A percentile compares a stretch with the other conserved stretches of the same genome.
Conservation (phyloP, 179 eudicot species). For the Silene vulgaris region DNA sequence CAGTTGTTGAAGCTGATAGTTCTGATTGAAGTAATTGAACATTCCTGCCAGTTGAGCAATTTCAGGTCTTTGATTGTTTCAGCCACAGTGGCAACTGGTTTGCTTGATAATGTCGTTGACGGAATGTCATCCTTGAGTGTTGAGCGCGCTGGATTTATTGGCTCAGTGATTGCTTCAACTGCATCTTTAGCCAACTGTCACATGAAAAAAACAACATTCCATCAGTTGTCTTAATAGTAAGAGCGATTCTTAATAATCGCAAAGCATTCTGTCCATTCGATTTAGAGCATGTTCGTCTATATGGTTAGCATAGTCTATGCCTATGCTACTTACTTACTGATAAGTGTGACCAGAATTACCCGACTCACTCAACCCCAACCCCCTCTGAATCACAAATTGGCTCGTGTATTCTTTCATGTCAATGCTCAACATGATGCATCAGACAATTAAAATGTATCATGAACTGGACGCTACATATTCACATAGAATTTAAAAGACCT, state of each 20-base stretch:
- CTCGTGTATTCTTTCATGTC: not conserved
- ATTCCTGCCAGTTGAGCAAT: conserved; percentile 29
- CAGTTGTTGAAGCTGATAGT: conserved; percentile 18
- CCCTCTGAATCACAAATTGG: not conserved
- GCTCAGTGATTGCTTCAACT: conserved; percentile 16
- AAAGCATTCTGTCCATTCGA: not conserved
- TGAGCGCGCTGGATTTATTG: conserved; percentile 26
- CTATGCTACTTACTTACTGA: not conserved
- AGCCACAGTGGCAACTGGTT: conserved; percentile 6
- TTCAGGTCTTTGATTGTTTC: conserved; percentile 27
- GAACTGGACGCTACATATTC: not conserved
- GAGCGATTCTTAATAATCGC: not conserved
- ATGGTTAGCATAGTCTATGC: not conserved
- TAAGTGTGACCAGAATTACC: not conserved
- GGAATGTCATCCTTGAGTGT: conserved; percentile 18
- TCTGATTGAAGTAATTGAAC: conserved; percentile 22
- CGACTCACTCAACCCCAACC: not conserved
- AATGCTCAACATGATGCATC: not conserved
- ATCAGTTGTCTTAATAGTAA: not conserved
- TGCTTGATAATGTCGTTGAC: conserved; percentile 8
- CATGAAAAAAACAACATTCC: not conserved
- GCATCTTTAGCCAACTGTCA: conserved; percentile 23
- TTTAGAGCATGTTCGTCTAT: not conserved
- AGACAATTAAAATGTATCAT: not conserved
- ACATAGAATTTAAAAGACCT: no score